Percentiles rank a stretch among this genome's conserved stretches.
Conservation (phyloP, 768 basidiomycete species). For the Solioccasus polychromus region DNA sequence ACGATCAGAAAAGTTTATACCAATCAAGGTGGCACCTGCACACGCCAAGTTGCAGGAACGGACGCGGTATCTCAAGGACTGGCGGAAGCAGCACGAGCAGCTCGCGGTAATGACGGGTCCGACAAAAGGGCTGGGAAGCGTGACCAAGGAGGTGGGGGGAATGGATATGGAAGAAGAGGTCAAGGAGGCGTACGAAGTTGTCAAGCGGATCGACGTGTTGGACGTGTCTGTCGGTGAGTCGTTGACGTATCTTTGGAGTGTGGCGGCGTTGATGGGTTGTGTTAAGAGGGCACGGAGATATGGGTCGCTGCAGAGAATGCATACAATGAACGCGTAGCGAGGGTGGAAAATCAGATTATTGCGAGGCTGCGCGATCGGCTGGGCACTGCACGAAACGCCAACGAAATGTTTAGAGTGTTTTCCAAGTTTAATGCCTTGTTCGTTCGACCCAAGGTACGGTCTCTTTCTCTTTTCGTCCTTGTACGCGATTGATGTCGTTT, state of each 20-base stretch:
- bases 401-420: slow-evolving; percentile 99
- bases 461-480: background rate
- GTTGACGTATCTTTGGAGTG: background rate
- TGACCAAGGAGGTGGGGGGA: slow-evolving; percentile 76
- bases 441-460: slow-evolving; percentile 86
- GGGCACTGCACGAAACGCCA: slow-evolving; percentile 94
- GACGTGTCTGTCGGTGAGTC: slow-evolving; percentile 88
- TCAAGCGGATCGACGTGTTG: slow-evolving; percentile 94
- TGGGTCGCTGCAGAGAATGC: slow-evolving; percentile 98
- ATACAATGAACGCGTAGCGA: slow-evolving; percentile 95
- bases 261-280: background rate
- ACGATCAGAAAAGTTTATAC: slow-evolving; percentile 89
- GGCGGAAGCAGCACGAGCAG: slow-evolving; percentile 97
- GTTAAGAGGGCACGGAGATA: slow-evolving; percentile 89
- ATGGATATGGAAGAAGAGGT: slow-evolving; percentile 99
- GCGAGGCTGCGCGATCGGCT: slow-evolving; percentile 86
- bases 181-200: slow-evolving; percentile 92
- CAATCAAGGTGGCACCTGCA: slow-evolving; percentile 90
- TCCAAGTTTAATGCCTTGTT: slow-evolving; percentile 98
- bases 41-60: slow-evolving; percentile 91
- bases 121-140: slow-evolving; percentile 76
- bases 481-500: background rate
- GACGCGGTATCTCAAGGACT: slow-evolving; percentile 80
- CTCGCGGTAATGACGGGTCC: slow-evolving; percentile 96
- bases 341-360: slow-evolving; percentile 99